These are phyloP conservation scores for Conticribra weissflogii DNA, from an alignment of 108 stramenopile genomes.

Conservation along the genomic window DNA sequence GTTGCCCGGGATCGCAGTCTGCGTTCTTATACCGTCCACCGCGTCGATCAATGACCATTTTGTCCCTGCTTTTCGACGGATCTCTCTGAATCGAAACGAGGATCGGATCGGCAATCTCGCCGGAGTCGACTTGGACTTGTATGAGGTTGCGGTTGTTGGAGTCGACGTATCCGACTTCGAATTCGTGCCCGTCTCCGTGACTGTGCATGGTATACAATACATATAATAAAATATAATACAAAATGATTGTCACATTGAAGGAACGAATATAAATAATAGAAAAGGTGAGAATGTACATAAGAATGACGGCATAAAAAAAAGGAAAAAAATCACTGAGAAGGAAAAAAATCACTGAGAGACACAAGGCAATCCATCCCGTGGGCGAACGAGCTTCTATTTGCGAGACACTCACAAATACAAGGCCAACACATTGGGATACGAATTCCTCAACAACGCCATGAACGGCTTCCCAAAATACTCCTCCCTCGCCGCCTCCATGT, in stretches of 20 bases:
- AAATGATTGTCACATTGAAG: neutral
- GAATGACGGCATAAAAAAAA: neutral
- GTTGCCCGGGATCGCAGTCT: slow-evolving; percentile 23
- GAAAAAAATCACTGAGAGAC: neutral
- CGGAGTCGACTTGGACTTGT: slow-evolving; percentile 26
- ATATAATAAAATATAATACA: too few species aligned
- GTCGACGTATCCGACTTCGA: slow-evolving; percentile 12
- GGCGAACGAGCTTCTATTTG: neutral
- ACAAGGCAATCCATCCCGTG: too few species aligned
- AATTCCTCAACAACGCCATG: slow-evolving; percentile 9
- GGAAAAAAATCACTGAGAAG: neutral
- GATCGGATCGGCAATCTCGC: slow-evolving; percentile 31
- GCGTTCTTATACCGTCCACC: slow-evolving; percentile 22
- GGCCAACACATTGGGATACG: slow-evolving; percentile 26
- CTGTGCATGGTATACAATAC: neutral
- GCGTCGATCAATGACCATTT: slow-evolving; percentile 24
- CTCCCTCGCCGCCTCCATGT: slow-evolving; percentile 16
- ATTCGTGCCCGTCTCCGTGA: slow-evolving; percentile 42
- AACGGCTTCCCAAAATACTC: slow-evolving; percentile 39
- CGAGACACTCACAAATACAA: slow-evolving; percentile 19
- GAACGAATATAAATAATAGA: neutral
- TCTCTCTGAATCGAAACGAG: slow-evolving; percentile 25
- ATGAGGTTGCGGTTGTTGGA: slow-evolving; percentile 19
- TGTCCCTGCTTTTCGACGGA: slow-evolving; percentile 3
- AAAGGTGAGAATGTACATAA: neutral